Evolutionary conservation across 257 asterid species (phyloP), one percentile per base, ranked within the genome.

Genomic region (Ligustrum vulgare): DNA sequence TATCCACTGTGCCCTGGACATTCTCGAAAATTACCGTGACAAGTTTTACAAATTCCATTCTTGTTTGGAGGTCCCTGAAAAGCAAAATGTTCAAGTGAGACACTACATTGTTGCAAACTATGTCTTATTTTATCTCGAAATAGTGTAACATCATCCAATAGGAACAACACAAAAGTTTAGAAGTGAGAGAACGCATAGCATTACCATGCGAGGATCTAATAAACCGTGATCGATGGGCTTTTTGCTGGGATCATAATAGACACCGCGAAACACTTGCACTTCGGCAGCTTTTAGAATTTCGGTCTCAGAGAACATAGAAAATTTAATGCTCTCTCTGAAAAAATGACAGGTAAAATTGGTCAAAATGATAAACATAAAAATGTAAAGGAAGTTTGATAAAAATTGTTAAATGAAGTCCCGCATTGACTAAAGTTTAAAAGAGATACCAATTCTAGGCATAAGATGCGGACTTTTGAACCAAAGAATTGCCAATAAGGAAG

Each of bases 1-100:
- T 85, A 86, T 76, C 98, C 99, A 70, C 76, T 88, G 77, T 94
- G 99, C 71, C 99, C 99, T 16, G 99, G 98, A 79, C 99, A 94
- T 28, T 88, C 86, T 13, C 51, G 43, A 77, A 87, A 88, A n/a
- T 72, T 81, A 73, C 96, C 98, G 32, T 74, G 36, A 80, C 99
- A 94, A 51, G 99, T 92, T 74, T 80, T 79, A 79, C 99, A 94
- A 34, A 10, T 0, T 1, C 89, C 84, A 34, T 23, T 39, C 88
- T 92, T 94, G 88, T 88, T 89, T 77, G 96, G 80, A 66, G 99
- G 96, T 13, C 99, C 98, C 98, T 94, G 88, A 74, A 78, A 85
- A 72, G 68, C 67, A 82, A 77, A 70, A 18, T 9, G 62, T 1
- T 34, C 32, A 68, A 45, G 41, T 56, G 45, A 79, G 63, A 43